Evolutionary conservation across 2,329 filamentous ascomycete species (phyloP).

Genomic region (Pseudogymnoascus sp.): DNA sequence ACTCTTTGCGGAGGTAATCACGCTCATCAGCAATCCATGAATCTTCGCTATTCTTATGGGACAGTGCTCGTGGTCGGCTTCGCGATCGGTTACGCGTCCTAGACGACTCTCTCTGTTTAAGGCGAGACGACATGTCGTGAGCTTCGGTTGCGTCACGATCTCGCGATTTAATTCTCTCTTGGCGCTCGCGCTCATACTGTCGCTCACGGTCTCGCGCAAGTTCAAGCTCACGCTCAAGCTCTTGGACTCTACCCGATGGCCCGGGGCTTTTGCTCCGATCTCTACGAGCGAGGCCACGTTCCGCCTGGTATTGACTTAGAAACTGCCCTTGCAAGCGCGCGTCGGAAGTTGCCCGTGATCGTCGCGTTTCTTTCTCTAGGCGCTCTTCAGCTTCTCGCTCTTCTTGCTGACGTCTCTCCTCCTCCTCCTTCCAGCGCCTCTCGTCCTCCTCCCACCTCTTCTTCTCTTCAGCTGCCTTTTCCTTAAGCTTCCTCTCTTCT

Average conservation of each 20-base stretch:
- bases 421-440: conserved; percentile 66
- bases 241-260: conserved; percentile 58
- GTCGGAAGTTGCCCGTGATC: conserved; percentile 53
- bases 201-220: conserved; percentile 59
- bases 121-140: conserved; percentile 22
- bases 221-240: conserved; percentile 68
- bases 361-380: conserved; percentile 57
- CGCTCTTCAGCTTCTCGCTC: conserved; percentile 64
- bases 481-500: conserved; percentile 51
- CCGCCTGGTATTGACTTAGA: conserved; percentile 76
- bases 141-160: conserved; percentile 21
- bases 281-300: conserved; percentile 42
- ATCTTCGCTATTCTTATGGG: conserved; percentile 31
- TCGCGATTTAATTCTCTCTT: conserved; percentile 33
- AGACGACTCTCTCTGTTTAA: conserved; percentile 21
- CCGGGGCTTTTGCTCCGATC: conserved; percentile 31
- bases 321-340: conserved; percentile 71
- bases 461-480: conserved; percentile 58
- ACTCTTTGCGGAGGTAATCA: conserved; percentile 42
- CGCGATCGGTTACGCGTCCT: conserved; percentile 21
- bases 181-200: conserved; percentile 53
- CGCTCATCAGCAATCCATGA: conserved; percentile 43
- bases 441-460: conserved; percentile 72
- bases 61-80: conserved; percentile 21
- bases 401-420: conserved; percentile 61